These are phyloP conservation scores for Peronosclerospora sorghi DNA, from an alignment of 352 stramenopile species.

Conservation along the genomic window DNA sequence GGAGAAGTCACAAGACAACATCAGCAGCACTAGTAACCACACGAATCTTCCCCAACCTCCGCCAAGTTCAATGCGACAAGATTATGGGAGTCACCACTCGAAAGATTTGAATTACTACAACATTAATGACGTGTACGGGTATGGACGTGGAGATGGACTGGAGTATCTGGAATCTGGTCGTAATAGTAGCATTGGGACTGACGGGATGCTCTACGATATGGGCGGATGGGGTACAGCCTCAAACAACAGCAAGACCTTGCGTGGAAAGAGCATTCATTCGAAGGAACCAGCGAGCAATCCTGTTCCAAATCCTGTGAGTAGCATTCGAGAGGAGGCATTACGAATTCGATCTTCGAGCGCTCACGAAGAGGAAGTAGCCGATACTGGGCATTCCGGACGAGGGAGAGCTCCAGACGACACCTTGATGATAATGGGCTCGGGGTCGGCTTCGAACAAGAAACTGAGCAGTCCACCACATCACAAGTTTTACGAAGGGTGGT, in stretches of 20 bases:
- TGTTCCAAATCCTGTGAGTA: slow-evolving; percentile 20
- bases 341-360: slow-evolving; percentile 50
- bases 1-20: slow-evolving; percentile 21
- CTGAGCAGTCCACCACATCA: slow-evolving; percentile 19
- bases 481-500: slow-evolving; percentile 59
- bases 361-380: slow-evolving; percentile 12
- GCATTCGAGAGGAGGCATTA: slow-evolving; percentile 62
- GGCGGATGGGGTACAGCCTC: slow-evolving; percentile 18
- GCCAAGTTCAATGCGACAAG: slow-evolving; percentile 12
- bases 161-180: slow-evolving; percentile 16
- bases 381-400: slow-evolving; percentile 17
- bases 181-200: slow-evolving; percentile 20
- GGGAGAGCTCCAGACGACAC: slow-evolving; percentile 21
- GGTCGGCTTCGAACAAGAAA: slow-evolving; percentile 14
- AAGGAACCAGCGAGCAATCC: slow-evolving; percentile 5
- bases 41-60: slow-evolving; percentile 8
- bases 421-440: slow-evolving; percentile 11
- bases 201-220: slow-evolving; percentile 28
- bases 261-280: slow-evolving; percentile 12
- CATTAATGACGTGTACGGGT: slow-evolving; percentile 29
- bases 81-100: slow-evolving; percentile 11
- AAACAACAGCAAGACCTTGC: slow-evolving; percentile 10
- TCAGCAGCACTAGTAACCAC: slow-evolving; percentile 12
- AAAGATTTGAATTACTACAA: slow-evolving; percentile 27
- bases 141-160: slow-evolving; percentile 25